phyloP scores from a whole-genome alignment of 495 filamentous ascomycete species.

The Aspergillus homomorphus region DNA sequence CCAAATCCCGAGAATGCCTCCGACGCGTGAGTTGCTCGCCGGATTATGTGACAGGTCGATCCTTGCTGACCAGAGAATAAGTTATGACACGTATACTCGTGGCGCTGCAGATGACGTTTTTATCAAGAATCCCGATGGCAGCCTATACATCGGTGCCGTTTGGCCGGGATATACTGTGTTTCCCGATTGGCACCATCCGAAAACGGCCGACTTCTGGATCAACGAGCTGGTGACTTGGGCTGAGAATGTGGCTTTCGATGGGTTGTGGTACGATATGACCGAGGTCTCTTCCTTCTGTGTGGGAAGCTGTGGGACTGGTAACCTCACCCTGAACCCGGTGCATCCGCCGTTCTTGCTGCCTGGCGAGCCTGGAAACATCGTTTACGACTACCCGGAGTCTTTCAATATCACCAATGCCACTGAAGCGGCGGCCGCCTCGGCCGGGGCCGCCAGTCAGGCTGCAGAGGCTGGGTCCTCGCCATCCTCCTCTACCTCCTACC shows the following conservation, averaged over 20 bases:
- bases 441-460: constrained; percentile 50
- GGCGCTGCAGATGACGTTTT: constrained; percentile 62
- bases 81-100: constrained; percentile 63
- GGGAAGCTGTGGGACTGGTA: constrained; percentile 69
- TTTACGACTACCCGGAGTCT: constrained; percentile 66
- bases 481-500: constrained; percentile 46
- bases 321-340: constrained; percentile 66
- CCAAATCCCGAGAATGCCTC: constrained; percentile 68
- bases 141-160: constrained; percentile 59
- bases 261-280: constrained; percentile 63
- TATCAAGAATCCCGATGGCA: constrained; percentile 61
- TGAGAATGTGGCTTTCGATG: constrained; percentile 55
- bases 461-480: constrained; percentile 39
- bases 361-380: constrained; percentile 59
- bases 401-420: constrained; percentile 69
- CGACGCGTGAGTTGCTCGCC: constrained; percentile 52
- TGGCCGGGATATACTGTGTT: constrained; percentile 68
- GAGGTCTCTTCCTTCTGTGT: constrained; percentile 78
- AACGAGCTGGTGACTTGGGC: constrained; percentile 61
- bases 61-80: constrained; percentile 10
- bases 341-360: constrained; percentile 66
- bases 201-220: constrained; percentile 66
- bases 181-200: constrained; percentile 58
- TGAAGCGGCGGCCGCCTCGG: constrained; percentile 60
- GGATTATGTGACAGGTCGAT: neutral